Percentiles rank a stretch among this genome's conserved stretches.
Conservation (phyloP, 108 stramenopile genomes). For the Cylindrotheca fusiformis region DNA sequence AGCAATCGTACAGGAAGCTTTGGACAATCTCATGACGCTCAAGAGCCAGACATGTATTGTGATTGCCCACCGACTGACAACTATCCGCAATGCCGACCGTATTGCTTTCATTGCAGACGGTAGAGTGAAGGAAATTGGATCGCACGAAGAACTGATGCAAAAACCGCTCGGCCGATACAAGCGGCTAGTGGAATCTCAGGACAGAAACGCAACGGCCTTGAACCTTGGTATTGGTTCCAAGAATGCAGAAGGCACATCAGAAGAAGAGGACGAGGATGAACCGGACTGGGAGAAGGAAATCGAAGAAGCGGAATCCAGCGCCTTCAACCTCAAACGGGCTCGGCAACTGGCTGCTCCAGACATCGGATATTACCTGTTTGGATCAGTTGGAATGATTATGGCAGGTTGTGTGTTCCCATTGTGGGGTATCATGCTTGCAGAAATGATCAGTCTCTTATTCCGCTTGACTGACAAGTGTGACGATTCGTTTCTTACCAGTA, state of each 20-base stretch:
- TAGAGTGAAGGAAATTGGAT: too few relatives aligned
- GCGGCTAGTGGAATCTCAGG: constrained; percentile 54
- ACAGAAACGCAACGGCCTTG: constrained; percentile 10
- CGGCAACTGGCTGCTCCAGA: constrained; percentile 7
- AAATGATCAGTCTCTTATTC: constrained; percentile 51
- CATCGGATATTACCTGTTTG: not conserved
- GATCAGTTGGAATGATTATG: constrained; percentile 52
- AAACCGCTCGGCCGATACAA: too few relatives aligned
- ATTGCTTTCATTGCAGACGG: constrained; percentile 70
- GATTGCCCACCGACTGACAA: constrained; percentile 82
- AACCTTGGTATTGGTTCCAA: constrained; percentile 5
- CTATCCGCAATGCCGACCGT: constrained; percentile 70
- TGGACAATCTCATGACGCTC: too few relatives aligned
- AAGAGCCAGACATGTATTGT: constrained; percentile 61
- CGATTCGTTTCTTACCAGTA: too few relatives aligned
- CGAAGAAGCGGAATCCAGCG: too few relatives aligned
- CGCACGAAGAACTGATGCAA: constrained; percentile 14
- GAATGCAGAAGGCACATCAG: not conserved
- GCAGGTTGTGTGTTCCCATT: constrained; percentile 69
- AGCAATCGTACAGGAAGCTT: constrained; percentile 76
- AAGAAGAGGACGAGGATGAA: too few relatives aligned
- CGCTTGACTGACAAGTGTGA: too few relatives aligned
- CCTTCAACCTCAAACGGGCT: constrained; percentile 5
- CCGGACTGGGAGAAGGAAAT: not conserved
- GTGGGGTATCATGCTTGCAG: too few relatives aligned